These are phyloP conservation scores for Laburnicola sp. DNA, from an alignment of 2,329 filamentous ascomycete genomes.

Conservation along the genomic window DNA sequence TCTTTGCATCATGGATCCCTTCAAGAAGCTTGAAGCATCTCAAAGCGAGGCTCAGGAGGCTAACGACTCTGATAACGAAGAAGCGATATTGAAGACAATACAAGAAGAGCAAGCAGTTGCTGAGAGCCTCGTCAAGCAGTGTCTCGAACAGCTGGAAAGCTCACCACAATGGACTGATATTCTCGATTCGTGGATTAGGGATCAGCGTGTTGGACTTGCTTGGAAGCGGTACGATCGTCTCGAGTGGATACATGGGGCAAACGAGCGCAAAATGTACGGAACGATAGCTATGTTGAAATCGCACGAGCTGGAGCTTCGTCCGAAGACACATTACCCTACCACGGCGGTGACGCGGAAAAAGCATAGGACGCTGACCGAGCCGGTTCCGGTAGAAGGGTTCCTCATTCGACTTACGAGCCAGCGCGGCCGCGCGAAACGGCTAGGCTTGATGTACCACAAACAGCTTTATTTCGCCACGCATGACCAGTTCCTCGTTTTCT, in stretches of 20 bases:
- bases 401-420: conserved; percentile 67
- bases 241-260: conserved; percentile 68
- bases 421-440: conserved; percentile 59
- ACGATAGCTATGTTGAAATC: conserved; percentile 68
- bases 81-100: conserved; percentile 50
- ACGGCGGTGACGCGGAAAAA: conserved; percentile 47
- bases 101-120: conserved; percentile 60
- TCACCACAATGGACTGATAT: conserved; percentile 63
- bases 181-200: conserved; percentile 60
- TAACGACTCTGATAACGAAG: conserved; percentile 51
- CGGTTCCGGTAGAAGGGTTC: conserved; percentile 67
- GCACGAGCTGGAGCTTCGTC: conserved; percentile 67
- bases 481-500: conserved; percentile 66
- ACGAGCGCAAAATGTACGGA: conserved; percentile 70
- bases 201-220: conserved; percentile 64
- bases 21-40: conserved; percentile 55
- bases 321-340: conserved; percentile 67
- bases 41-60: conserved; percentile 47
- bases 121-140: conserved; percentile 58
- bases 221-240: conserved; percentile 71
- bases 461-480: conserved; percentile 67
- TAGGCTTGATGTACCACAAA: conserved; percentile 67
- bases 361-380: conserved; percentile 56
- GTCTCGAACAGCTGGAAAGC: conserved; percentile 61
- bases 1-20: conserved; percentile 63